Evolutionary conservation across 768 basidiomycete genomes (phyloP).

Genomic region (Lentinula guzmanii): DNA sequence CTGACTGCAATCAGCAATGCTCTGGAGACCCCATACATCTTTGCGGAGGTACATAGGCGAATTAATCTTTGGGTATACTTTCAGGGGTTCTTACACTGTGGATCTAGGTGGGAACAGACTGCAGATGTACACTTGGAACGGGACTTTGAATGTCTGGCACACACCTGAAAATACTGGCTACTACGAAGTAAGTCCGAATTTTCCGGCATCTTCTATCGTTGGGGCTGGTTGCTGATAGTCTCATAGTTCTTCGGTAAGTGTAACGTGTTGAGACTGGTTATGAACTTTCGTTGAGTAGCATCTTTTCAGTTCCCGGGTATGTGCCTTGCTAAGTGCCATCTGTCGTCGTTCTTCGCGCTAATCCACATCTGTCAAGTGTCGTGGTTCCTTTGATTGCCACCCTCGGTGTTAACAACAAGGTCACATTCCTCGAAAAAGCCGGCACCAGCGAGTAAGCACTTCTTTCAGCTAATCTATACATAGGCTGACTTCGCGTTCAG

Average conservation of each 20-base stretch:
- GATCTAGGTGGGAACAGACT: constrained; percentile 31
- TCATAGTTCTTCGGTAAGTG: constrained; percentile 8
- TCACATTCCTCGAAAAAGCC: constrained; percentile 71
- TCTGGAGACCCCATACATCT: constrained; percentile 65
- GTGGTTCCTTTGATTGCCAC: constrained; percentile 72
- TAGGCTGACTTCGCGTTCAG: constrained; percentile 17
- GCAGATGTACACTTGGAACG: constrained; percentile 49
- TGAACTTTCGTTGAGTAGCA: constrained; percentile 11
- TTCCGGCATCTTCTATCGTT: neutral
- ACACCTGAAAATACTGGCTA: constrained; percentile 57
- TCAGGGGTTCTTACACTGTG: neutral
- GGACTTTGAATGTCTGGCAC: constrained; percentile 54
- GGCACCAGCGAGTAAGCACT: constrained; percentile 50
- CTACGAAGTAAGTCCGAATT: constrained; percentile 51
- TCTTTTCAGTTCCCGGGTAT: constrained; percentile 40
- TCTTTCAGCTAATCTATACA: neutral
- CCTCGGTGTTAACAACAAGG: constrained; percentile 75
- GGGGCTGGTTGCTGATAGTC: neutral
- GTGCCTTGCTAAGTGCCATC: constrained; percentile 10
- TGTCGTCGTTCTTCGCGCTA: neutral
- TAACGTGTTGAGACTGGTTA: neutral
- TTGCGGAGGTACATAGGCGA: constrained; percentile 44
- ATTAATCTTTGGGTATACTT: neutral
- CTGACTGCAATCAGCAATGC: constrained; percentile 48
- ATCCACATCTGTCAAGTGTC: constrained; percentile 33